These are phyloP conservation scores for Elsinoe arachidis DNA, from an alignment of 2,329 filamentous ascomycete genomes.

Conservation along the genomic window DNA sequence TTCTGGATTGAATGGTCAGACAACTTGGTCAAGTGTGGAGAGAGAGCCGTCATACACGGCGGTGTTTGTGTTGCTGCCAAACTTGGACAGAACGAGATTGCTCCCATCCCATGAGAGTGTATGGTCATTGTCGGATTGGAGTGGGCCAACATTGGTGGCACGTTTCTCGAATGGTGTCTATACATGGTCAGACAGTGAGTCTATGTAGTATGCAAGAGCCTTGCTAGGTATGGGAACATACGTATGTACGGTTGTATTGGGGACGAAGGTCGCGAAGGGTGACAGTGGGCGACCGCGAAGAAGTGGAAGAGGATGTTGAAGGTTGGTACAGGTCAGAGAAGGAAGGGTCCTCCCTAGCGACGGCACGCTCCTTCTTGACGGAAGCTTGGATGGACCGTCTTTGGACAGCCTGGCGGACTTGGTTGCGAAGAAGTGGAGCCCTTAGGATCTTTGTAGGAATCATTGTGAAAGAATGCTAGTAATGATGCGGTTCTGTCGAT, in stretches of 20 bases:
- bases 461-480: neutral
- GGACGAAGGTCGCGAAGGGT: neutral
- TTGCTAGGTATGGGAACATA: neutral
- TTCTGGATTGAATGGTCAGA: neutral
- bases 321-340: constrained; percentile 8
- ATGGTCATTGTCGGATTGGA: neutral
- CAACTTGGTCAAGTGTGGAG: neutral
- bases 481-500: neutral
- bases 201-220: neutral
- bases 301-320: neutral
- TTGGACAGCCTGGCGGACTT: neutral
- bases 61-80: neutral
- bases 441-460: constrained; percentile 3
- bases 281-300: neutral
- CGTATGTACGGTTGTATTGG: neutral
- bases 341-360: constrained; percentile 3
- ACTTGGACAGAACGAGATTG: constrained; percentile 6
- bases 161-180: constrained; percentile 6
- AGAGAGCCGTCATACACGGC: neutral
- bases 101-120: constrained; percentile 5
- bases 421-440: constrained; percentile 3
- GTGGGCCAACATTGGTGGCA: neutral
- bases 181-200: neutral
- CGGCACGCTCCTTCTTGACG: constrained; percentile 8
- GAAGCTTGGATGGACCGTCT: constrained; percentile 10